These are phyloP conservation scores for Scutellaria barbata DNA, from an alignment of 257 asterid genomes.

Conservation along the genomic window DNA sequence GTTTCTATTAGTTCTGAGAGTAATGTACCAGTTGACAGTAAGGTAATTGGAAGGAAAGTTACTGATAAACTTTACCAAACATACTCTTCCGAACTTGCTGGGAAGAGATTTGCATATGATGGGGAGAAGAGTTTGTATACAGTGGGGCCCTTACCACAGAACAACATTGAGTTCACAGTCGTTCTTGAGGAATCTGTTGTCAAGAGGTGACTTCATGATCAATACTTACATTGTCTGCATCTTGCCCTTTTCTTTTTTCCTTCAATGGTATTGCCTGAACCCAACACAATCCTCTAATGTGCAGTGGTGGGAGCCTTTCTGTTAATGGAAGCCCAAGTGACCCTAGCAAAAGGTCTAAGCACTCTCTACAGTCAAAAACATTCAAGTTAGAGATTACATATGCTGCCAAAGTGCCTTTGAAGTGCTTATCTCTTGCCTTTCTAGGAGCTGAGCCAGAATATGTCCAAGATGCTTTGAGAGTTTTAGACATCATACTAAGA, in stretches of 20 bases:
- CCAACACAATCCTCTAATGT: slow-evolving; percentile 26
- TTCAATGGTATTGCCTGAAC: slow-evolving; percentile 27
- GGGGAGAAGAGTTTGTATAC: slow-evolving; percentile 79
- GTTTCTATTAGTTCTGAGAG: slow-evolving; percentile 69
- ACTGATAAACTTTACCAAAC: slow-evolving; percentile 66
- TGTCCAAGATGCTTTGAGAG: slow-evolving; percentile 74
- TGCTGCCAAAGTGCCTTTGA: slow-evolving; percentile 77
- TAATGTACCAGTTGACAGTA: slow-evolving; percentile 50
- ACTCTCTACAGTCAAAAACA: slow-evolving; percentile 50
- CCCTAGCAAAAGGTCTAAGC: slow-evolving; percentile 68
- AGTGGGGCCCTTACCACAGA: slow-evolving; percentile 75
- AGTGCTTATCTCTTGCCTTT: slow-evolving; percentile 60
- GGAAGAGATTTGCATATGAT: slow-evolving; percentile 76
- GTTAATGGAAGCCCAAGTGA: slow-evolving; percentile 48
- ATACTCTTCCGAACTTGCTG: slow-evolving; percentile 74
- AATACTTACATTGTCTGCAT: slow-evolving; percentile 7
- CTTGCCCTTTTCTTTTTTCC: slow-evolving; percentile 15
- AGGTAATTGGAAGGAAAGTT: slow-evolving; percentile 72
- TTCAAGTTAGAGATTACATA: slow-evolving; percentile 69
- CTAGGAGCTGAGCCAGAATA: slow-evolving; percentile 66
- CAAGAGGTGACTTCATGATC: slow-evolving; percentile 50
- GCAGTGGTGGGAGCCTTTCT: slow-evolving; percentile 47
- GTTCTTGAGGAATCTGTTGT: slow-evolving; percentile 75
- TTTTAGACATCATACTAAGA: slow-evolving; percentile 77
- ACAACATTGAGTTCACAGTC: slow-evolving; percentile 59